Percentiles rank a stretch among this genome's conserved stretches.
phyloP scores from a whole-genome alignment of 1,284 basidiomycete genomes.

The Pseudozyma sp. region DNA sequence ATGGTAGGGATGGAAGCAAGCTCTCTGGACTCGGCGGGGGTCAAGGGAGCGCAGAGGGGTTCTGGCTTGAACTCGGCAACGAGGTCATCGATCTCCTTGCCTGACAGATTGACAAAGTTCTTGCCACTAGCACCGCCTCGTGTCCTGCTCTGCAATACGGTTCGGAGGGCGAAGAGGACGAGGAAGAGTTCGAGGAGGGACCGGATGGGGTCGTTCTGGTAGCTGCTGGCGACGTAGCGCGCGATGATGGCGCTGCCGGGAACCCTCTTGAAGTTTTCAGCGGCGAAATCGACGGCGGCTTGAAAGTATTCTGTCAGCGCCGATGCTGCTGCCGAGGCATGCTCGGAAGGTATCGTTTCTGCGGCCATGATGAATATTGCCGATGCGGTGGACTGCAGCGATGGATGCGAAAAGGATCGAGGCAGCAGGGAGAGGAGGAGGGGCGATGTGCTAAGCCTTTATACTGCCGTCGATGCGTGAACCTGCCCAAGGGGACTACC shows the following conservation, averaged over 20 bases:
- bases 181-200: slow-evolving; percentile 91
- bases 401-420: background rate
- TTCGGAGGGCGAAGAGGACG: slow-evolving; percentile 83
- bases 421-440: background rate
- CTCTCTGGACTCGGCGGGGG: slow-evolving; percentile 76
- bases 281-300: slow-evolving; percentile 12
- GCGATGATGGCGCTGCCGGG: slow-evolving; percentile 90
- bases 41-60: slow-evolving; percentile 78
- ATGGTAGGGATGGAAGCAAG: slow-evolving; percentile 82
- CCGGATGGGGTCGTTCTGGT: slow-evolving; percentile 83
- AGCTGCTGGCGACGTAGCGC: slow-evolving; percentile 85
- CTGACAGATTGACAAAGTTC: slow-evolving; percentile 86
- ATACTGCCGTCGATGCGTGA: background rate
- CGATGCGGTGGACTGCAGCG: background rate
- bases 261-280: slow-evolving; percentile 70
- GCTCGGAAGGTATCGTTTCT: slow-evolving; percentile 24
- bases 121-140: slow-evolving; percentile 85
- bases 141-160: slow-evolving; percentile 87
- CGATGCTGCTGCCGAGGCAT: slow-evolving; percentile 21
- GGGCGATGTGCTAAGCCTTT: background rate
- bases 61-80: slow-evolving; percentile 95
- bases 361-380: slow-evolving; percentile 8
- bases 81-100: slow-evolving; percentile 97
- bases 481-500: too few species aligned
- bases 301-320: slow-evolving; percentile 42